phyloP scores from a whole-genome alignment of 768 basidiomycete species.

The Suillus brevipes region DNA sequence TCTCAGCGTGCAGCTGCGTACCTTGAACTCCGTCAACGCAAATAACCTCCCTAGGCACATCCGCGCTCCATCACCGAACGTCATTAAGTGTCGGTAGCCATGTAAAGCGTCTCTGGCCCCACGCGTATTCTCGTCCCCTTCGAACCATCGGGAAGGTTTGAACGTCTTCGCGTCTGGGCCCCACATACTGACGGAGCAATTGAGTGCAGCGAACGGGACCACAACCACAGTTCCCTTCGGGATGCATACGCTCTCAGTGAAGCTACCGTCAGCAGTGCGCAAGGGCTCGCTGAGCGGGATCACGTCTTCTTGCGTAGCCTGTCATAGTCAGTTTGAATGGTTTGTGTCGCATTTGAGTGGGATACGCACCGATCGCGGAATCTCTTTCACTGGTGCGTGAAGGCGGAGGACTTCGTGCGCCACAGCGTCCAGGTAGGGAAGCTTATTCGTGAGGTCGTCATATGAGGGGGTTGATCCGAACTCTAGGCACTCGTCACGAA shows the following conservation, averaged over 20 bases:
- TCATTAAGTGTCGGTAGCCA: conserved; percentile 41
- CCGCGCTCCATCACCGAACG: conserved; percentile 46
- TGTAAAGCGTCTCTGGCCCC: conserved; percentile 30
- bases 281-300: conserved; percentile 38
- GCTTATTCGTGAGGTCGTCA: conserved; percentile 37
- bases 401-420: conserved; percentile 40
- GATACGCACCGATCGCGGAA: conserved; percentile 32
- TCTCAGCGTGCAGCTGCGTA: conserved; percentile 9
- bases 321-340: not conserved
- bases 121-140: conserved; percentile 25
- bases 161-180: conserved; percentile 45
- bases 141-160: conserved; percentile 45
- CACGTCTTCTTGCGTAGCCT: conserved; percentile 42
- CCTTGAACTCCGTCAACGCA: conserved; percentile 44
- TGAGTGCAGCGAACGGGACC: conserved; percentile 41
- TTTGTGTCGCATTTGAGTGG: not conserved
- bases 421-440: conserved; percentile 45
- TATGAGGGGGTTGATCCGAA: conserved; percentile 35
- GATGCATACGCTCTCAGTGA: conserved; percentile 34
- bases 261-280: conserved; percentile 25
- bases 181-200: conserved; percentile 43
- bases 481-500: conserved; percentile 30
- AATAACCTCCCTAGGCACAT: conserved; percentile 47
- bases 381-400: conserved; percentile 35
- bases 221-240: conserved; percentile 40